These are phyloP conservation scores for Zygosaccharomyces siamensis DNA, from an alignment of 805 yeast species.

Conservation along the genomic window DNA sequence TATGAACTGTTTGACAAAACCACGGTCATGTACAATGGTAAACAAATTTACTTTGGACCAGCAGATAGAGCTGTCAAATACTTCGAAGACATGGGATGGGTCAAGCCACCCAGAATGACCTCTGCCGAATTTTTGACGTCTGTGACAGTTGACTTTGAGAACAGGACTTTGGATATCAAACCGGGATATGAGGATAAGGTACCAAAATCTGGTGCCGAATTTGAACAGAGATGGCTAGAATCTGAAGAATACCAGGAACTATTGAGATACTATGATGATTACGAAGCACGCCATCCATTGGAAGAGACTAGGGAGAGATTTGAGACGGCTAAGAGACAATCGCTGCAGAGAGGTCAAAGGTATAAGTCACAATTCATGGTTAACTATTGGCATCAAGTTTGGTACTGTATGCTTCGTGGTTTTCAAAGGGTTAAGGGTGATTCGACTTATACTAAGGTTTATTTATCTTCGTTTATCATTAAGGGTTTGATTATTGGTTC, in stretches of 20 bases:
- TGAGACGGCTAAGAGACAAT: constrained; percentile 40
- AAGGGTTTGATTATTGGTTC: constrained; percentile 61
- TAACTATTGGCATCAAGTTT: constrained; percentile 46
- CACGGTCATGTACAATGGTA: constrained; percentile 55
- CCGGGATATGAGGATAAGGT: constrained; percentile 48
- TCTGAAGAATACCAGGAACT: constrained; percentile 49
- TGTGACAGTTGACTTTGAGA: constrained; percentile 57
- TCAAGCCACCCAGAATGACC: constrained; percentile 58
- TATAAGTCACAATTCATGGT: constrained; percentile 40
- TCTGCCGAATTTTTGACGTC: constrained; percentile 66
- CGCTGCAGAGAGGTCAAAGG: constrained; percentile 40
- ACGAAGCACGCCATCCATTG: constrained; percentile 40
- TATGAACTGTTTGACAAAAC: constrained; percentile 58
- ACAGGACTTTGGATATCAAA: constrained; percentile 42
- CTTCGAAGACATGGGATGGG: constrained; percentile 57
- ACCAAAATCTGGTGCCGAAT: constrained; percentile 53
- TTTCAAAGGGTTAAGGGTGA: constrained; percentile 52
- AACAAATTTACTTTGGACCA: constrained; percentile 58
- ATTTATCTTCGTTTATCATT: constrained; percentile 47
- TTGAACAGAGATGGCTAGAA: constrained; percentile 54
- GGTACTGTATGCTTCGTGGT: constrained; percentile 50
- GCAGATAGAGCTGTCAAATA: constrained; percentile 48
- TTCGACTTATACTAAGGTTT: constrained; percentile 48
- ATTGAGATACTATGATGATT: constrained; percentile 37
- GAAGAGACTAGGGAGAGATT: constrained; percentile 38